Percentiles rank a stretch among this genome's conserved stretches.
Conservation (phyloP, 495 filamentous ascomycete species). For the Neurospora pannonica region DNA sequence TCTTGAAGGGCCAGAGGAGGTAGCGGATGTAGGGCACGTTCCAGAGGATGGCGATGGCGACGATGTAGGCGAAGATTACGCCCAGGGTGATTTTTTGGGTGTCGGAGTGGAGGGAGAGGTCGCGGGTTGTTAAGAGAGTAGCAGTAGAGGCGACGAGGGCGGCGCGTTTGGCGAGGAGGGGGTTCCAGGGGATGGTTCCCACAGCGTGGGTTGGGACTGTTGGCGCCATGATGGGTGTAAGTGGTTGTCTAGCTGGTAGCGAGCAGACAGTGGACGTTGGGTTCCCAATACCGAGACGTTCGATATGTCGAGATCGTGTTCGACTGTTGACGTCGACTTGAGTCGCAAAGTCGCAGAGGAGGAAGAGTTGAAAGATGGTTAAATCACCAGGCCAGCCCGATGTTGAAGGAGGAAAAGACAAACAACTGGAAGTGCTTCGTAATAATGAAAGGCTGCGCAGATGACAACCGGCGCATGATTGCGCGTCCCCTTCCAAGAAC, state of each 20-base stretch:
- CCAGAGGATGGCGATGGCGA: slow-evolving; percentile 67
- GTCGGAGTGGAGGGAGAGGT: slow-evolving; percentile 49
- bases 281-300: not conserved
- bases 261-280: not conserved
- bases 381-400: not conserved
- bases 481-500: not conserved
- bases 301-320: not conserved
- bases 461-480: not conserved
- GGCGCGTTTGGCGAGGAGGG: not conserved
- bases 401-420: not conserved
- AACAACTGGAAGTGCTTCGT: too few relatives aligned
- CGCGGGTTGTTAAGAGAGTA: slow-evolving; percentile 24
- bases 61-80: slow-evolving; percentile 52
- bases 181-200: not conserved
- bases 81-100: slow-evolving; percentile 68
- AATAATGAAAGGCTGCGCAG: not conserved
- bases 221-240: not conserved
- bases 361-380: not conserved
- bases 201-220: not conserved
- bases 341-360: not conserved
- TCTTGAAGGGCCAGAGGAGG: slow-evolving; percentile 79
- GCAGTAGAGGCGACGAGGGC: not conserved
- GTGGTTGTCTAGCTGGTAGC: not conserved
- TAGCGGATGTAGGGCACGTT: slow-evolving; percentile 67
- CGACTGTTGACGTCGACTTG: not conserved